Evolutionary conservation across 768 basidiomycete genomes (phyloP).

Genomic region (Gelatoporia subvermispora): DNA sequence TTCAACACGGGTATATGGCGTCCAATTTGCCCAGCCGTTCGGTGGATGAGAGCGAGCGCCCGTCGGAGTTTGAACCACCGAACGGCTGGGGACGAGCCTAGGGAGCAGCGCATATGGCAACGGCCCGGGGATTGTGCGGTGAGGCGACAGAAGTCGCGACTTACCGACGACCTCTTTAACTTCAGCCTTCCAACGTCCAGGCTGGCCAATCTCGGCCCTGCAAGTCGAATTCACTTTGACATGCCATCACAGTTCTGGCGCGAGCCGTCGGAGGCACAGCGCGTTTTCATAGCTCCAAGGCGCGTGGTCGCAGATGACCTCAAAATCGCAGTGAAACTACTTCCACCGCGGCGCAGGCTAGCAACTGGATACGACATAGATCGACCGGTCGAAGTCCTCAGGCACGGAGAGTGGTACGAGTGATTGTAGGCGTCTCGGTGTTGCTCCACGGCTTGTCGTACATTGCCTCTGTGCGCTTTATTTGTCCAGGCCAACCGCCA

Average conservation of each 20-base stretch:
- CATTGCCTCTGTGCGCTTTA: not conserved
- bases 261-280: not conserved
- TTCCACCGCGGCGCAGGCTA: not conserved
- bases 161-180: too few relatives aligned
- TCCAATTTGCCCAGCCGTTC: conserved; percentile 2
- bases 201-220: too few relatives aligned
- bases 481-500: not conserved
- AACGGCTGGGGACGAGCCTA: conserved; percentile 4
- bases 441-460: not conserved
- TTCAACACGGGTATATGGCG: not conserved
- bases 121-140: too few relatives aligned
- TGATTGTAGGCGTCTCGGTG: not conserved
- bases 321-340: too few relatives aligned
- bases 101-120: too few relatives aligned
- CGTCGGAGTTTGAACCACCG: conserved; percentile 2
- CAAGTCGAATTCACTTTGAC: too few relatives aligned
- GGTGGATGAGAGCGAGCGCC: not conserved
- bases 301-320: not conserved
- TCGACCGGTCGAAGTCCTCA: not conserved
- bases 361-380: not conserved
- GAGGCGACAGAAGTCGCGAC: too few relatives aligned
- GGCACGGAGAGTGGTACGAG: not conserved
- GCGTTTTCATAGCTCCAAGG: not conserved
- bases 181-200: too few relatives aligned
- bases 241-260: too few relatives aligned